Base-by-base conservation (phyloP, 345 rosid genomes). In the Pugionium cornutum region DNA sequence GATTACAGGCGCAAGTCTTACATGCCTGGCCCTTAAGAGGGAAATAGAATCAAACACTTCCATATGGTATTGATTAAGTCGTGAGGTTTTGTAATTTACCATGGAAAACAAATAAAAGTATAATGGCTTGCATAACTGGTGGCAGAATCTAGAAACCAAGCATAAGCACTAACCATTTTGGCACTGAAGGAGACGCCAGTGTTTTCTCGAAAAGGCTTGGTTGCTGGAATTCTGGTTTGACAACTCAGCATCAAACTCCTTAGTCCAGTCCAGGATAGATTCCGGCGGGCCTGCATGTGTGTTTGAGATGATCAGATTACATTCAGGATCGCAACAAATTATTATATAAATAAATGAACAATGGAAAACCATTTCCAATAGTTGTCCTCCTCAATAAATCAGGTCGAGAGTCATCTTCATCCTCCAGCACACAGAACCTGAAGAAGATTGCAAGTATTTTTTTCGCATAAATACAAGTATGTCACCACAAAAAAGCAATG, bases 161-260 rank as follows among this genome's bases (percentile, higher is more conserved):
- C 36, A 64, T 62, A 47, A 34, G 52, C 10, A 62, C 74, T 69
- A 70, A 95, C 99, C 99, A 75, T 95, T 95, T 87, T 89, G 98
- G 81, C 96, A 95, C 75, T 95, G 99, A 50, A 95, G 84, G 75
- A 91, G 99, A 63, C 98, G 99, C 99, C 99, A 95, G 71, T 89
- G 92, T 81, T 91, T 95, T 68, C 92, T 81, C 2, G 96, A 85
- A 81, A 94, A 94, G 68, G 96, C 95, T 82, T 90, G 99, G 79
- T 83, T 88, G 72, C 75, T 81, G 63, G 83, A 74, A 76, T 82
- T 87, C 58, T 91, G 86, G 79, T 82, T 84, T 32, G 91, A 77
- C 52, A 89, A 77, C 59, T 91, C 94, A 30, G 80, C 82, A 61
- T 86, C 91, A 55, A 82, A 64, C 74, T 89, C 99, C 66, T 70